Evolutionary conservation across 495 filamentous ascomycete genomes (phyloP), one percentile per base, ranked within the genome.

Genomic region (Daldinia bambusicola): DNA sequence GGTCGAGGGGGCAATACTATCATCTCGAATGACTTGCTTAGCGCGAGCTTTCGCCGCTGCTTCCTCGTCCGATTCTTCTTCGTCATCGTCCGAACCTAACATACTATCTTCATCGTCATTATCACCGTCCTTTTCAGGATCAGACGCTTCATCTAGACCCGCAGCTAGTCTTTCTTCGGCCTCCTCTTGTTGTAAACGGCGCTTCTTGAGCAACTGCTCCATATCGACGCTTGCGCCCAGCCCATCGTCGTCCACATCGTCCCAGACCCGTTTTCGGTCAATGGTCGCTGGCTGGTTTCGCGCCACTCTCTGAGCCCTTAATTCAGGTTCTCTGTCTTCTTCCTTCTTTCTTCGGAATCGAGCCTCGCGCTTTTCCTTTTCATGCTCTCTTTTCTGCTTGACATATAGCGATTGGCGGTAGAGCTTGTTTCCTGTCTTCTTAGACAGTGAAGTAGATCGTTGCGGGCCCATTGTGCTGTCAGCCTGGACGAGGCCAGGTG

Each of bases 201-300:
- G 90, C 74, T 88, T 85, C 71, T 89, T 83, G 82, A 92, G 94
- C 77, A 92, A 83, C 71, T 89, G 85, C 76, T 91, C 90, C 45
- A 95, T 86, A 77, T 97, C 91, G 8, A 96, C 89, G 60, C 89
- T 91, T 65, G 91, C 78, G 26, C 92, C 91, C 48, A 97, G 80
- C 70, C 88, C 86, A 69, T 92, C 93, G 51, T 90, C 89, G 62
- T 92, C 91, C n/a, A 90, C 88, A 41, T 96, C 92, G 74, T 98
- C 95, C 95, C 94, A 99, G 57, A 92, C 88, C 76, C 95, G 83
- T 84, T 97, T 98, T 52, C 89, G 87, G 68, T 98, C 95, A 22
- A 98, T 86, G 2, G 93, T 97, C 41, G 88, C 76, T 2, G 95
- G 93, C 41, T 94, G 84, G 81, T 98, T 98, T 70, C 85, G 86